Conservation (phyloP, 2,329 filamentous ascomycete genomes). For the Aspergillus aculeatinus region DNA sequence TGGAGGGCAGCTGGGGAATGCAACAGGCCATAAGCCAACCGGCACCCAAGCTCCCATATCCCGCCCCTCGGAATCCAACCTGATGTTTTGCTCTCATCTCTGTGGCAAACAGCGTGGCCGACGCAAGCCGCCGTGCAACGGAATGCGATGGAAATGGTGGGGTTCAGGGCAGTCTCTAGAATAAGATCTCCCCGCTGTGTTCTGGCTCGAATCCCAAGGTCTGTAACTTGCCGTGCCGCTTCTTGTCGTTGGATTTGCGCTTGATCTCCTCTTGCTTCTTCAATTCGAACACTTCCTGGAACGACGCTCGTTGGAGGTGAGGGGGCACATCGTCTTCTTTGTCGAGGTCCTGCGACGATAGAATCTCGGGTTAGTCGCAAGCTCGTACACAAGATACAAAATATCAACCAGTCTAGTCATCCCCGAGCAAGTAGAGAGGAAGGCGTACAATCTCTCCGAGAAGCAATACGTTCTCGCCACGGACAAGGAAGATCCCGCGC, state of each 20-base stretch:
- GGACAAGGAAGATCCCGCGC: slow-evolving; percentile 84
- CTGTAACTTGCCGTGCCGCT: slow-evolving; percentile 67
- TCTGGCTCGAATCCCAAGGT: slow-evolving; percentile 86
- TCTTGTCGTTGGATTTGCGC: slow-evolving; percentile 73
- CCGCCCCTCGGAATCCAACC: neutral
- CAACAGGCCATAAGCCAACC: neutral
- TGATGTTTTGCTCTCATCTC: neutral
- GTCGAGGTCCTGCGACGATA: slow-evolving; percentile 70
- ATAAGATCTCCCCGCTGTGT: slow-evolving; percentile 70
- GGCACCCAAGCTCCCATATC: neutral
- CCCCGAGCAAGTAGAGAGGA: neutral
- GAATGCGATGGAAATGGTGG: slow-evolving; percentile 3
- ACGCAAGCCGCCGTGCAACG: neutral
- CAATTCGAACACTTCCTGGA: slow-evolving; percentile 68
- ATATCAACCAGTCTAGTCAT: neutral
- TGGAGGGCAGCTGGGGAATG: neutral
- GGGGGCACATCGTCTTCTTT: slow-evolving; percentile 83
- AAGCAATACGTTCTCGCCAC: slow-evolving; percentile 95
- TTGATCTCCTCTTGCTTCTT: slow-evolving; percentile 69
- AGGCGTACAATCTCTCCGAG: slow-evolving; percentile 75
- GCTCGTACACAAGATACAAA: neutral
- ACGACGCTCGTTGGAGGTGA: slow-evolving; percentile 65
- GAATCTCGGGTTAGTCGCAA: neutral
- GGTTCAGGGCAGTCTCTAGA: slow-evolving; percentile 47
- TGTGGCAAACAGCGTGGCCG: neutral